Evolutionary conservation across 495 filamentous ascomycete species (phyloP).

Genomic region (Mytilinidion resinicola): DNA sequence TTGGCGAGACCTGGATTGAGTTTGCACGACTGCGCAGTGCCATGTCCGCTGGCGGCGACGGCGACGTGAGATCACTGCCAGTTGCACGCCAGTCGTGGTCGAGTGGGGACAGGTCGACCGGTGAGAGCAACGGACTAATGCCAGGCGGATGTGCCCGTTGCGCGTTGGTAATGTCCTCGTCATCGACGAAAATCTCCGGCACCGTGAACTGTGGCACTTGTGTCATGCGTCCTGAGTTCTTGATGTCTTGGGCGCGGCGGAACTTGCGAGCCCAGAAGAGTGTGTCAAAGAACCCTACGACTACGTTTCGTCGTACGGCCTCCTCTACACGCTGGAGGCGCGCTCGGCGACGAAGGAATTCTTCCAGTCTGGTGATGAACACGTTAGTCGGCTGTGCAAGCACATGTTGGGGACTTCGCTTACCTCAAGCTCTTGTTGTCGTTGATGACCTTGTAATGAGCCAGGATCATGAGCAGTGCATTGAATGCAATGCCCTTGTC

Average conservation of each 20-base stretch:
- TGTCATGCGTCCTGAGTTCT: constrained; percentile 66
- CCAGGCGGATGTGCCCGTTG: constrained; percentile 31
- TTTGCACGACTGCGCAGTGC: constrained; percentile 32
- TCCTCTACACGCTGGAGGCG: constrained; percentile 95
- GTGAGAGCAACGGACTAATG: constrained; percentile 23
- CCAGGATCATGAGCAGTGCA: constrained; percentile 89
- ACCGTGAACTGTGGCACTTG: constrained; percentile 73
- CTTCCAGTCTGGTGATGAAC: constrained; percentile 59
- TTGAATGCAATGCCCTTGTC: constrained; percentile 88
- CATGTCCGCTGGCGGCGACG: constrained; percentile 21
- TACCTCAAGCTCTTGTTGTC: constrained; percentile 91
- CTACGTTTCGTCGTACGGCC: constrained; percentile 78
- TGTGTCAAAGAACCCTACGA: constrained; percentile 93
- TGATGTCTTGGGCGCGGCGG: constrained; percentile 60
- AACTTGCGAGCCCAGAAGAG: constrained; percentile 84
- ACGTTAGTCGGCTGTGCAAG: constrained; percentile 8
- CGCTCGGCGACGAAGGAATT: constrained; percentile 86
- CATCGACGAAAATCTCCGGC: constrained; percentile 87
- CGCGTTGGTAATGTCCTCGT: constrained; percentile 41
- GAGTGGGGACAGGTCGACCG: constrained; percentile 19
- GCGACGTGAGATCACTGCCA: constrained; percentile 18
- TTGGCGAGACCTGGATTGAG: constrained; percentile 35
- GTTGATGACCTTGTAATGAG: constrained; percentile 97
- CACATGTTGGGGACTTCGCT: constrained; percentile 8
- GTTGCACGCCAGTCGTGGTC: constrained; percentile 23